Evolutionary conservation across 768 basidiomycete species (phyloP).

Genomic region (Collybia sp.): DNA sequence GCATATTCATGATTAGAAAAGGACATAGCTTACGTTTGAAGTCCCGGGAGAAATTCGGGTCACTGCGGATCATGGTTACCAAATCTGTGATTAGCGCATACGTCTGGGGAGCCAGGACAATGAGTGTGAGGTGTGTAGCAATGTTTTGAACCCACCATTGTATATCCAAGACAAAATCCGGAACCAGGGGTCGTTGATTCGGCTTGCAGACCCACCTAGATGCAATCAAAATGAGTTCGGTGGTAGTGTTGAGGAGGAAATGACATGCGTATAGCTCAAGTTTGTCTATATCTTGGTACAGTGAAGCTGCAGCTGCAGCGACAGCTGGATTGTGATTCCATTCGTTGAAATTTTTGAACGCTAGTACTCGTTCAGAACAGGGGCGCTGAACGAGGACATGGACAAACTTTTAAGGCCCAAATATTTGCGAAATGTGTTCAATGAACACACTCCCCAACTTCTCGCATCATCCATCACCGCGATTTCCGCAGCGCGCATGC

Average conservation of each 20-base stretch:
- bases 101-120: neutral
- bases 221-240: neutral
- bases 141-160: neutral
- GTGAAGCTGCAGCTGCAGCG: neutral
- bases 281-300: neutral
- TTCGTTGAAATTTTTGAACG: neutral
- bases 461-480: neutral
- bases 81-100: neutral
- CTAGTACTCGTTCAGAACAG: neutral
- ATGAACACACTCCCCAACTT: neutral
- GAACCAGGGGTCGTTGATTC: neutral
- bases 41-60: neutral
- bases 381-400: neutral
- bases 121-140: neutral
- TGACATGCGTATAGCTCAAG: neutral
- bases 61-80: neutral
- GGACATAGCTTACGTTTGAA: neutral
- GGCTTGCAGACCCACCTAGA: slow-evolving; percentile 2
- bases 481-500: neutral
- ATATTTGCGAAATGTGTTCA: neutral
- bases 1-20: neutral
- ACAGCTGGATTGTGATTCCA: neutral
- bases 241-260: neutral
- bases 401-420: neutral
- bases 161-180: slow-evolving; percentile 3